Percentiles rank a stretch among this genome's conserved stretches.
Conservation (phyloP, 1,284 basidiomycete genomes). For the Irpex sp. region DNA sequence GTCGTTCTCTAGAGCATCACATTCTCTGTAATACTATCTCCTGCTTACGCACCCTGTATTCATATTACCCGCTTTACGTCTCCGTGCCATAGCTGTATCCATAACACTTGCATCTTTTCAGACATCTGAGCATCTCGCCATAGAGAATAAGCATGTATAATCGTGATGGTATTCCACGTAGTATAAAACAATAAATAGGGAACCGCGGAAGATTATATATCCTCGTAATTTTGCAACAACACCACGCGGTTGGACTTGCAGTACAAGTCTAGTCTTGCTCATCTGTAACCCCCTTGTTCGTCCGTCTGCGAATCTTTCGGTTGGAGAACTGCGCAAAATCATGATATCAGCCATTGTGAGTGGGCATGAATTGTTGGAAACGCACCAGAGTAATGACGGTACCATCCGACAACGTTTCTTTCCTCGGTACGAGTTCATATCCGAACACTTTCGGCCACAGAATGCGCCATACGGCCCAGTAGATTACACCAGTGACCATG, state of each 20-base stretch:
- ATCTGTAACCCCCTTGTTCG: not conserved
- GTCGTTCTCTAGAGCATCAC: not conserved
- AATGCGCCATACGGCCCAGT: constrained; percentile 55
- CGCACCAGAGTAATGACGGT: constrained; percentile 53
- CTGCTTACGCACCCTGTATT: not conserved
- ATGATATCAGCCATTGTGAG: not conserved
- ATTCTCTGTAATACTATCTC: not conserved
- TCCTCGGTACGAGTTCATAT: constrained; percentile 44
- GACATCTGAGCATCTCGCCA: too few relatives aligned
- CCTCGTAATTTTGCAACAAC: too few relatives aligned
- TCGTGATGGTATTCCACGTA: too few relatives aligned
- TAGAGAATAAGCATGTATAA: too few relatives aligned
- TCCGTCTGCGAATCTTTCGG: constrained; percentile 1
- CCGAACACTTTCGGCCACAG: constrained; percentile 45
- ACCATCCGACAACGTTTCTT: constrained; percentile 49
- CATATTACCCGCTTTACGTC: not conserved
- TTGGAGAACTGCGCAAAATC: constrained; percentile 9
- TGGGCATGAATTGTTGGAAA: constrained; percentile 8
- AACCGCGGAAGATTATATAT: too few relatives aligned
- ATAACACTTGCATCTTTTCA: too few relatives aligned
- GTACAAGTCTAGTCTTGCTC: not conserved
- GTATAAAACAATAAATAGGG: too few relatives aligned
- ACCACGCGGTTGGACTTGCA: not conserved
- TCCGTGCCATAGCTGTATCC: too few relatives aligned
- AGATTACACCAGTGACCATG: constrained; percentile 42